Conservation (phyloP, 2,329 filamentous ascomycete species). For the Aspergillus sp. region DNA sequence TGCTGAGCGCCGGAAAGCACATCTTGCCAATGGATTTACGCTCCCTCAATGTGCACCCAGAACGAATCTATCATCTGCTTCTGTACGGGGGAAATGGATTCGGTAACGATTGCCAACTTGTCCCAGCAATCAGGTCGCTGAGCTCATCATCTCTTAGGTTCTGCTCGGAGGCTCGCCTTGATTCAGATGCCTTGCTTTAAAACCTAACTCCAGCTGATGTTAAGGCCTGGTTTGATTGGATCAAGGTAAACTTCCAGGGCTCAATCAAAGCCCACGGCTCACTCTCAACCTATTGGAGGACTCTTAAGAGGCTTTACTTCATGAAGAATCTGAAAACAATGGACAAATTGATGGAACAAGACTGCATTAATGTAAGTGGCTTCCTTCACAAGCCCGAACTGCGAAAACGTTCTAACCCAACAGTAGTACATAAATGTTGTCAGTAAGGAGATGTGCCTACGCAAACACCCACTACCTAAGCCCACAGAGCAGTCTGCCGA, state of each 20-base stretch:
- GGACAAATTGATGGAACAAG: conserved; percentile 2
- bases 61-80: conserved; percentile 11
- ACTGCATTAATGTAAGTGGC: conserved; percentile 5
- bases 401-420: too few relatives aligned
- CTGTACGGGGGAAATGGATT: conserved; percentile 10
- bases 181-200: conserved; percentile 6
- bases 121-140: background rate
- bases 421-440: conserved; percentile 12
- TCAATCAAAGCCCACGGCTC: conserved; percentile 10
- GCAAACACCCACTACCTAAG: conserved; percentile 6
- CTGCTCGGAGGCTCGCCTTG: conserved; percentile 5
- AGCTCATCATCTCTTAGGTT: conserved; percentile 6
- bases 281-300: conserved; percentile 13
- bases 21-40: conserved; percentile 8
- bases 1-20: conserved; percentile 5
- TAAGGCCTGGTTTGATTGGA: conserved; percentile 15
- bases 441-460: conserved; percentile 8
- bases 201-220: conserved; percentile 10
- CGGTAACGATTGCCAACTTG: conserved; percentile 3
- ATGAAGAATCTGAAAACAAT: conserved; percentile 7
- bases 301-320: conserved; percentile 13
- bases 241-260: conserved; percentile 9
- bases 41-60: conserved; percentile 7
- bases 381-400: too few relatives aligned
- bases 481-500: conserved; percentile 8